A percentile compares a stretch with the other conserved stretches of the same genome.
Conservation (phyloP, 257 asterid species). For the Penstemon barbatus region DNA sequence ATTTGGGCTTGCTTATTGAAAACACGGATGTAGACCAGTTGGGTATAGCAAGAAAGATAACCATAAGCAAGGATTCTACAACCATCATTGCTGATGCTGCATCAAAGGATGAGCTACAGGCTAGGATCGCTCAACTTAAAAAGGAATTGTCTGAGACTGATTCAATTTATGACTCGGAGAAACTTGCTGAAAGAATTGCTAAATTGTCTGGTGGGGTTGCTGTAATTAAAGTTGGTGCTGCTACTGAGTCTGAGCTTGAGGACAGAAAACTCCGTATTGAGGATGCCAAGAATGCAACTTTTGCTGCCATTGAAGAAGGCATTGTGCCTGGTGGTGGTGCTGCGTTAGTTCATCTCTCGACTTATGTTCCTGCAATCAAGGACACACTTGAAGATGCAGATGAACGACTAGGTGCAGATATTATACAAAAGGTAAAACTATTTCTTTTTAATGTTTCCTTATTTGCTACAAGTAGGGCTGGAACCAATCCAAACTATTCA, state of each 20-base stretch:
- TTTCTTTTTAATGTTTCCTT: background rate
- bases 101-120: slow-evolving; percentile 90
- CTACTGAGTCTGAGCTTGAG: slow-evolving; percentile 95
- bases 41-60: slow-evolving; percentile 87
- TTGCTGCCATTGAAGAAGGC: slow-evolving; percentile 99
- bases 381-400: slow-evolving; percentile 79
- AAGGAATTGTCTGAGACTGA: slow-evolving; percentile 78
- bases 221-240: slow-evolving; percentile 96
- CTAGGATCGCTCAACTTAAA: slow-evolving; percentile 83
- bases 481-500: too few relatives aligned
- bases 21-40: slow-evolving; percentile 74
- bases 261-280: slow-evolving; percentile 92
- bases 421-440: slow-evolving; percentile 71
- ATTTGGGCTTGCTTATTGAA: slow-evolving; percentile 81
- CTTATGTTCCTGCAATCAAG: slow-evolving; percentile 75
- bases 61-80: slow-evolving; percentile 77
- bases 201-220: slow-evolving; percentile 98
- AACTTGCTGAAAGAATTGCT: slow-evolving; percentile 95
- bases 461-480: too few relatives aligned
- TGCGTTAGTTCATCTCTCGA: slow-evolving; percentile 83
- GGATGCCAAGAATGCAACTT: slow-evolving; percentile 98
- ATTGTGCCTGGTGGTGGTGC: slow-evolving; percentile 99
- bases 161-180: slow-evolving; percentile 79
- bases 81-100: slow-evolving; percentile 96
- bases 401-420: slow-evolving; percentile 91